Evolutionary conservation across 345 rosid species (phyloP).

Genomic region (Acer negundo): DNA sequence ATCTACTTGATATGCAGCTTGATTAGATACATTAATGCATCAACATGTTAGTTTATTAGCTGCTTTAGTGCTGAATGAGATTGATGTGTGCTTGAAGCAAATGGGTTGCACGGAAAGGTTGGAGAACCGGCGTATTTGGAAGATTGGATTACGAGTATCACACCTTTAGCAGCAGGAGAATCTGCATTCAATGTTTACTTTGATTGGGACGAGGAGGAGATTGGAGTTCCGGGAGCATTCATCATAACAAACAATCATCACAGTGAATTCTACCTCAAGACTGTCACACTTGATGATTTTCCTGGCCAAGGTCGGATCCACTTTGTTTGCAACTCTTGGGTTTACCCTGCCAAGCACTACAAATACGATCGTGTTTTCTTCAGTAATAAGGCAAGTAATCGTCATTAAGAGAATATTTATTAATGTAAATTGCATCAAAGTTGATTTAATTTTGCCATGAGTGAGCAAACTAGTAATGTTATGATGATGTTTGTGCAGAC

Average conservation of each 20-base stretch:
- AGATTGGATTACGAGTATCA: slow-evolving; percentile 39
- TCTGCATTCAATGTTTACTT: slow-evolving; percentile 49
- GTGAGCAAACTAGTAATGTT: neutral
- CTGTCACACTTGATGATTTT: slow-evolving; percentile 69
- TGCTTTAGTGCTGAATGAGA: neutral
- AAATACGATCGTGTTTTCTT: slow-evolving; percentile 68
- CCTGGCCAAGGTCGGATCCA: slow-evolving; percentile 70
- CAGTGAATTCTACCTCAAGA: slow-evolving; percentile 69
- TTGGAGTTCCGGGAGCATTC: slow-evolving; percentile 76
- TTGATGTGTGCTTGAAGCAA: slow-evolving; percentile 24
- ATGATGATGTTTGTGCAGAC: slow-evolving; percentile 38
- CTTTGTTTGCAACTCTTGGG: slow-evolving; percentile 87
- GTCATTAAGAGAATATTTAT: neutral
- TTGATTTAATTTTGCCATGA: neutral
- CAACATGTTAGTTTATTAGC: neutral
- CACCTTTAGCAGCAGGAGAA: slow-evolving; percentile 46
- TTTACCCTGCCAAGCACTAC: slow-evolving; percentile 61
- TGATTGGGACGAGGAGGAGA: slow-evolving; percentile 54
- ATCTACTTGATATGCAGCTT: neutral
- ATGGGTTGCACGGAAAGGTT: slow-evolving; percentile 45
- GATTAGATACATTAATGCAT: neutral
- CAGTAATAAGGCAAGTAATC: slow-evolving; percentile 56
- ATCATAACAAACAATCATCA: slow-evolving; percentile 56
- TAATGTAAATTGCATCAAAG: neutral
- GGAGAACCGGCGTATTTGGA: slow-evolving; percentile 65